A percentile compares a stretch with the other conserved stretches of the same genome.
These are phyloP conservation scores for Peronospora destructor DNA, from an alignment of 352 stramenopile species.

Conservation along the genomic window DNA sequence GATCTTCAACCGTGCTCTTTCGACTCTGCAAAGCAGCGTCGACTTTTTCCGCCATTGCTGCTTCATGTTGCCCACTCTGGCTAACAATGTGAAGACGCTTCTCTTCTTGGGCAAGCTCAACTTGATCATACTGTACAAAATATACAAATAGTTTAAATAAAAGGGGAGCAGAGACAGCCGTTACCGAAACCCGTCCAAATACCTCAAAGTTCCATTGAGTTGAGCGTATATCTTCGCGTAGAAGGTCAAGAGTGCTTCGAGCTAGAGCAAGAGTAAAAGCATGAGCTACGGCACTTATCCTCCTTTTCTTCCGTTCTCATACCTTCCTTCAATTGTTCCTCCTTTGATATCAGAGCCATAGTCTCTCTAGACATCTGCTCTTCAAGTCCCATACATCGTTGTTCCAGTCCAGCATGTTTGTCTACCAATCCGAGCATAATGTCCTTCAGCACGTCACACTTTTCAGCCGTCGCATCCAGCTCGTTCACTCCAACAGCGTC, in stretches of 20 bases:
- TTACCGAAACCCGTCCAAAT: not conserved
- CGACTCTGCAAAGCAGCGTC: constrained; percentile 7
- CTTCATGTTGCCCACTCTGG: constrained; percentile 18
- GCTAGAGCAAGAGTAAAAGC: constrained; percentile 6
- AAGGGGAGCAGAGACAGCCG: not conserved
- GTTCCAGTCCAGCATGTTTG: constrained; percentile 23
- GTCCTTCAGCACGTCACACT: constrained; percentile 23
- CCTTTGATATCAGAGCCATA: constrained; percentile 8
- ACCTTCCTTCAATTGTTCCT: constrained; percentile 24
- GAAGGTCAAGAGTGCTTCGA: constrained; percentile 14
- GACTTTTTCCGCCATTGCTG: constrained; percentile 5
- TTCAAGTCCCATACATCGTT: constrained; percentile 24
- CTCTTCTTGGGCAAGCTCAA: constrained; percentile 18
- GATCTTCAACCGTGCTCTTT: constrained; percentile 17
- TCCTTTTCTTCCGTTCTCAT: not conserved
- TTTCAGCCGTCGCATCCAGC: constrained; percentile 24
- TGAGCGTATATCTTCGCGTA: constrained; percentile 27
- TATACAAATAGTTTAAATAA: constrained; percentile 1
- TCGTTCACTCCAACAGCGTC: constrained; percentile 21
- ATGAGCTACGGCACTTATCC: constrained; percentile 2
- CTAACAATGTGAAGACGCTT: constrained; percentile 16
- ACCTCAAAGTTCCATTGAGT: constrained; percentile 31
- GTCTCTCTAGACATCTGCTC: constrained; percentile 12
- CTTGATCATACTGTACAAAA: constrained; percentile 14
- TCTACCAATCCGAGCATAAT: constrained; percentile 20